These are phyloP conservation scores for Mycena vulgaris DNA, from an alignment of 768 basidiomycete species.

Conservation along the genomic window DNA sequence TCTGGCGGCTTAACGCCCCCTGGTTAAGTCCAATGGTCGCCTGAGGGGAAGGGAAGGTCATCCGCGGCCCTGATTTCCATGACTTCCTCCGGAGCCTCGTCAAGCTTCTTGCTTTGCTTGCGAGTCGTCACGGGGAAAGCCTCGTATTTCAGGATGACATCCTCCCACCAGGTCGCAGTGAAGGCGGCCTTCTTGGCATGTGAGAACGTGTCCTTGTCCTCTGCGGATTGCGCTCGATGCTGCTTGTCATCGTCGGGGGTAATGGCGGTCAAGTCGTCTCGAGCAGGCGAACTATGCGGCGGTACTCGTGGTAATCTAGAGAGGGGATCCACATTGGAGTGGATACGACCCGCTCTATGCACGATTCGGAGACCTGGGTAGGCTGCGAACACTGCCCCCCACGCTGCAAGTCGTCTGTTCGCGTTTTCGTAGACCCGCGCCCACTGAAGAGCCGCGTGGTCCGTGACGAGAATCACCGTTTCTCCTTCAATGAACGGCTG, in stretches of 20 bases:
- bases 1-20: background rate
- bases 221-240: background rate
- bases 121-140: background rate
- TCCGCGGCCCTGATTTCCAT: background rate
- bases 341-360: background rate
- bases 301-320: background rate
- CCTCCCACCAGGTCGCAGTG: background rate
- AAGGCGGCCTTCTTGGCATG: background rate
- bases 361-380: background rate
- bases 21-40: constrained; percentile 14
- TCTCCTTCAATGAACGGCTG: background rate
- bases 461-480: background rate
- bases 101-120: background rate
- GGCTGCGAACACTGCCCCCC: background rate
- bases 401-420: background rate
- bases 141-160: background rate
- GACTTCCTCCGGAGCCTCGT: background rate
- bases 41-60: background rate
- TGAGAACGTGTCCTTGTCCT: background rate
- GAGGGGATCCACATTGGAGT: background rate
- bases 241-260: background rate
- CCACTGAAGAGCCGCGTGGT: background rate
- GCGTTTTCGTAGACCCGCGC: background rate
- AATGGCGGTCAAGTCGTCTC: constrained; percentile 1
- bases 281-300: background rate